Evolutionary conservation across 768 basidiomycete genomes (phyloP), one percentile per base, ranked within the genome.

Genomic region (Lactarius psammicola): DNA sequence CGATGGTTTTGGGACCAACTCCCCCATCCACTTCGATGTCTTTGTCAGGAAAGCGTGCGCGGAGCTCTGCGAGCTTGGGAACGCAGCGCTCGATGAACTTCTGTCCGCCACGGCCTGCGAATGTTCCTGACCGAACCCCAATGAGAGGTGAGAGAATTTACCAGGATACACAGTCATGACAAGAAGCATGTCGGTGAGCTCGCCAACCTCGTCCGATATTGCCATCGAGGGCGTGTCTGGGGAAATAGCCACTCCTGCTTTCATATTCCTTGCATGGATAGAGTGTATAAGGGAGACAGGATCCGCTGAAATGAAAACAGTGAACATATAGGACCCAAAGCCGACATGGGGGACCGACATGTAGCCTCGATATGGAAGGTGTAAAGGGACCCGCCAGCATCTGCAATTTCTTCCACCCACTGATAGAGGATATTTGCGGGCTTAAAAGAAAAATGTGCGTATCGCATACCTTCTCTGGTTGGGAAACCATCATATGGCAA

Each of bases 1-100:
- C 90, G 64, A 97, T 84, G 3, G 94, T 98, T 70, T 89, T 89
- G 5, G 92, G 90, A 7, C 94, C 90, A n/a, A 99, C 90, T 44
- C 97, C 97, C 36, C 97, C 97, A 75, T 99, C 97, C 59, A 99
- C 97, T 77, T 99, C 94, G 66, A 99, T 98, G 74, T 98, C 93
- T 76, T 92, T 97, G 64, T 89, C 80, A 6, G 95, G 95, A 80
- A 97, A 98, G 31, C 95, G 86, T 40, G 82, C 80, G 18, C 97
- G 89, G 64, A 98, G 86, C 74, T 97, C 93, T 28, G 88, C 78
- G 18, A 98, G 94, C 79, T 99, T 98, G 69, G 90, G 87, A 31
- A 98, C 86, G 74, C 95, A 98, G 70, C 90, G 84, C 10, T 93
- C 89, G 71, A 98, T 79, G 77, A 99, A 98, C 76, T 96, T 98